phyloP scores from a whole-genome alignment of 495 filamentous ascomycete genomes.

The Talaromyces thailandensis region DNA sequence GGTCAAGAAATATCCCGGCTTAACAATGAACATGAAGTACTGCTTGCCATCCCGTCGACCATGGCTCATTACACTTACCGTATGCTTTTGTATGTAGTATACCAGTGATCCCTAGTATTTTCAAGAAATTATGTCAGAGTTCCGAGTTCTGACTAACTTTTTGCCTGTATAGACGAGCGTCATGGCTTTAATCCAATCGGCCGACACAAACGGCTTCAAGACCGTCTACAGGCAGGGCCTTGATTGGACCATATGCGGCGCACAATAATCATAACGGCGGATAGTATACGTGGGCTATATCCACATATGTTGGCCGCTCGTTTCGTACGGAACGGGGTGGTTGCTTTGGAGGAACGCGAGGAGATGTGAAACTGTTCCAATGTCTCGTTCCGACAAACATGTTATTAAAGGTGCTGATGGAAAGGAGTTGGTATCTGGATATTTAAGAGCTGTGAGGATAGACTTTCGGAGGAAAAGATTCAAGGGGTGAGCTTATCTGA shows the following conservation, averaged over 20 bases:
- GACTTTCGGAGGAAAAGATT: neutral
- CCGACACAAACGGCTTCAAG: slow-evolving; percentile 21
- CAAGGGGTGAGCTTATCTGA: neutral
- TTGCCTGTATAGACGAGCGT: slow-evolving; percentile 3
- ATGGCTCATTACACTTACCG: neutral
- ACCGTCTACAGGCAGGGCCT: slow-evolving; percentile 21
- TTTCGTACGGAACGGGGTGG: slow-evolving; percentile 17
- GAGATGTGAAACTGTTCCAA: slow-evolving; percentile 13
- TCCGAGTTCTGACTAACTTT: neutral
- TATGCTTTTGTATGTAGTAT: neutral
- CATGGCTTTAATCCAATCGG: slow-evolving; percentile 15
- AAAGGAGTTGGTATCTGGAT: slow-evolving; percentile 19
- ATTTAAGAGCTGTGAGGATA: neutral
- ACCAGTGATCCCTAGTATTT: neutral
- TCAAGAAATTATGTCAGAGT: neutral
- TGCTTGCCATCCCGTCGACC: neutral
- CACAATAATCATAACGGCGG: slow-evolving; percentile 20
- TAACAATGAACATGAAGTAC: neutral
- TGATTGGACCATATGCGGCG: slow-evolving; percentile 22
- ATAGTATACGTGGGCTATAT: slow-evolving; percentile 19
- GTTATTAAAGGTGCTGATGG: slow-evolving; percentile 20
- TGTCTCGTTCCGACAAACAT: slow-evolving; percentile 11
- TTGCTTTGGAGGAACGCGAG: slow-evolving; percentile 15
- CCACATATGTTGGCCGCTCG: slow-evolving; percentile 19
- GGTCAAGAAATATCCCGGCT: neutral